A percentile compares a stretch with the other conserved stretches of the same genome.
Evolutionary conservation across 441 rosid genomes (phyloP).

Genomic region (Mallotus repandus): DNA sequence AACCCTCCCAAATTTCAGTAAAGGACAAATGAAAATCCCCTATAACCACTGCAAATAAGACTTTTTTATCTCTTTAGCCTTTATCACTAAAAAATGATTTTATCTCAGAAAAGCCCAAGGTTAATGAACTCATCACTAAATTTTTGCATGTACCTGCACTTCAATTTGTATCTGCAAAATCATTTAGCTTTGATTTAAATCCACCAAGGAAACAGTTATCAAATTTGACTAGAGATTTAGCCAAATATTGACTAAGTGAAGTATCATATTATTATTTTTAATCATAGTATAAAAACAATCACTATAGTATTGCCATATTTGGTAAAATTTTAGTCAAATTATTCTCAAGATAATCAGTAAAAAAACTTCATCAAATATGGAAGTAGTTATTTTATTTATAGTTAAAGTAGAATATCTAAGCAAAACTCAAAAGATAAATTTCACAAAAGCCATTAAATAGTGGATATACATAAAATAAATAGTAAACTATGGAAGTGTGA

Average conservation of each 20-base stretch:
- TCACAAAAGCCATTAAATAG: not conserved
- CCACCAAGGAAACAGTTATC: not conserved
- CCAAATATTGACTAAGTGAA: not conserved
- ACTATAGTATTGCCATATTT: no score
- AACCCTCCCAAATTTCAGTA: no score
- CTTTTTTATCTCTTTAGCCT: not conserved
- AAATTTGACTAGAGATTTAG: not conserved
- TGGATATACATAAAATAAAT: not conserved
- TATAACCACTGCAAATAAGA: not conserved
- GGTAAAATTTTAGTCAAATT: not conserved
- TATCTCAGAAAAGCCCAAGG: not conserved
- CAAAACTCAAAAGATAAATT: not conserved
- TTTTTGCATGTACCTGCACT: not conserved
- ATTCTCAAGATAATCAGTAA: not conserved
- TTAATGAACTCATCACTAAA: not conserved
- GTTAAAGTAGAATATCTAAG: not conserved
- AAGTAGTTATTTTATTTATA: not conserved
- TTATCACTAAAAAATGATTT: no score
- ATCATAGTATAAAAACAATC: not conserved
- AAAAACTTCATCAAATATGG: not conserved
- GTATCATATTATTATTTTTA: no score
- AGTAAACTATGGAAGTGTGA: not conserved
- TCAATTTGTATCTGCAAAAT: not conserved
- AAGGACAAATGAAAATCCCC: not conserved
- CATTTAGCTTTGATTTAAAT: not conserved